Percentiles rank a stretch among this genome's conserved stretches.
phyloP scores from a whole-genome alignment of 345 rosid genomes.

The Populus tremula region DNA sequence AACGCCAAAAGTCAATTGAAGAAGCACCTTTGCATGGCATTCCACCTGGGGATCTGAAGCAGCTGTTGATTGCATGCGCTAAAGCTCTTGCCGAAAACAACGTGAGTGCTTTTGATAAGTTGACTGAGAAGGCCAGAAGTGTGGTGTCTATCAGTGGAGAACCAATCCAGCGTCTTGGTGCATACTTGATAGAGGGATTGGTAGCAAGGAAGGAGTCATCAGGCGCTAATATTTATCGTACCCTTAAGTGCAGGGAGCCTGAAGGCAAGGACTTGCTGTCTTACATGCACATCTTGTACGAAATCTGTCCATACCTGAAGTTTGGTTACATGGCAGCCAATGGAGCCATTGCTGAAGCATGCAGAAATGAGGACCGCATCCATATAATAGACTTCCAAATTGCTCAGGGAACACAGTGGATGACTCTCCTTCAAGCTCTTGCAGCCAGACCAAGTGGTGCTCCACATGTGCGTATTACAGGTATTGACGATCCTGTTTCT shows the following conservation, averaged over 20 bases:
- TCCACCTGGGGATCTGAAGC: conserved; percentile 44
- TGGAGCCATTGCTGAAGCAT: conserved; percentile 76
- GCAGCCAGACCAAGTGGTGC: conserved; percentile 67
- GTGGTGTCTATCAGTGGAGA: conserved; percentile 53
- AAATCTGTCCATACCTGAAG: conserved; percentile 74
- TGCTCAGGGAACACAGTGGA: conserved; percentile 66
- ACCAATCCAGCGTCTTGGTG: conserved; percentile 68
- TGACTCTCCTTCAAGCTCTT: conserved; percentile 69
- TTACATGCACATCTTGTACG: conserved; percentile 56
- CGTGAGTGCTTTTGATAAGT: conserved; percentile 38
- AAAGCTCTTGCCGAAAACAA: conserved; percentile 46
- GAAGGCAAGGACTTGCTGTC: conserved; percentile 61
- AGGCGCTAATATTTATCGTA: conserved; percentile 44
- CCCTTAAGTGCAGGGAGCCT: conserved; percentile 57
- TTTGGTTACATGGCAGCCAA: conserved; percentile 83
- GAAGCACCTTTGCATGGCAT: conserved; percentile 18
- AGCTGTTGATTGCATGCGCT: conserved; percentile 59
- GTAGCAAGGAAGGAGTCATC: conserved; percentile 59
- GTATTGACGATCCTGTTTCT: conserved; percentile 56
- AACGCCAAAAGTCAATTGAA: conserved; percentile 29
- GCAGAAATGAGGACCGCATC: conserved; percentile 51
- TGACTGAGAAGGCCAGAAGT: conserved; percentile 42
- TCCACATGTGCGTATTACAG: conserved; percentile 66
- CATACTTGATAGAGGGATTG: conserved; percentile 64
- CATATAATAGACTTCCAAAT: conserved; percentile 73